Evolutionary conservation across 1,139 yeast genomes (phyloP), one percentile per base, ranked within the genome.

Genomic region (Petasospora fabianii): DNA sequence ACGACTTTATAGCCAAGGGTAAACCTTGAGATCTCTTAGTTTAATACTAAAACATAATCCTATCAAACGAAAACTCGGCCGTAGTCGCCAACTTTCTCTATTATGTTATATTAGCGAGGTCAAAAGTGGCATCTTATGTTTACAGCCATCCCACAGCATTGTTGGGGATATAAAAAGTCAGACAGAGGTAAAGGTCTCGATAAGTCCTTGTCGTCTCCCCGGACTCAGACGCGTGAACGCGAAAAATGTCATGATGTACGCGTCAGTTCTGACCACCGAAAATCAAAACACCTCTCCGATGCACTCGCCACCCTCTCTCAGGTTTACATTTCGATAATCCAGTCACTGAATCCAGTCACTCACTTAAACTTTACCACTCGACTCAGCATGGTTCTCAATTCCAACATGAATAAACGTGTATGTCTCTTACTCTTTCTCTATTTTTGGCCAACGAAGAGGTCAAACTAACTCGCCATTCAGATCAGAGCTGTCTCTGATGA

Each of bases 1-100:
- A 80, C 49, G 77, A 72, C 21, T 77, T 73, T 4, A 76, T 44
- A 39, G 34, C 31, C n/a, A 30, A 34, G 20, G 18, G 33, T 14
- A 24, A 20, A 20, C 10, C n/a, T 4, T 33, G 34, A 32, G 13
- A 8, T n/a, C n/a, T n/a, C n/a, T n/a, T n/a, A n/a, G n/a, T n/a
- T n/a, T n/a, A n/a, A n/a, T n/a, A n/a, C n/a, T n/a, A n/a, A n/a
- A n/a, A n/a, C n/a, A n/a, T n/a, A n/a, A n/a, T n/a, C n/a, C n/a
- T n/a, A 33, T 20, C 22, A 20, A 20, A 20, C 22, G 10, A n/a
- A n/a, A n/a, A n/a, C n/a, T n/a, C n/a, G n/a, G n/a, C n/a, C n/a
- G n/a, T n/a, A n/a, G n/a, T n/a, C n/a, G n/a, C n/a, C n/a, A n/a
- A n/a, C n/a, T n/a, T n/a, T n/a, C n/a, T n/a, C n/a, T n/a, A n/a